Evolutionary conservation across 176 grass and related monocot species (phyloP).

Genomic region (Oryza longistaminata): DNA sequence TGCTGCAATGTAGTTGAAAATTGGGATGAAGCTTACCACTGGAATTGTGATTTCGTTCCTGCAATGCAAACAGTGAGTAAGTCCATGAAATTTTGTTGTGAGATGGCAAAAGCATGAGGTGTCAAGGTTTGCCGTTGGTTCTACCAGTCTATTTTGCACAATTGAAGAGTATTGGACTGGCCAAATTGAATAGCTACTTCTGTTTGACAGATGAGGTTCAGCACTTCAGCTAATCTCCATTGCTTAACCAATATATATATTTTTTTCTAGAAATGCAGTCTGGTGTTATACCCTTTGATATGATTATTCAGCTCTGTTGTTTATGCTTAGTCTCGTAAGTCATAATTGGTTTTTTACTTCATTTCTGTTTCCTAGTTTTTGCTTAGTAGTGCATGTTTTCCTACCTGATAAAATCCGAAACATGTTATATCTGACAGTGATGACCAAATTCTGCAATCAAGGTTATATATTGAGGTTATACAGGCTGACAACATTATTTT

Average conservation of each 20-base stretch:
- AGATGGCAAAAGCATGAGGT: neutral
- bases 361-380: slow-evolving; percentile 13
- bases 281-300: neutral
- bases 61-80: neutral
- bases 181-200: neutral
- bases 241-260: neutral
- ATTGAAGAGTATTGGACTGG: neutral
- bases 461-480: neutral
- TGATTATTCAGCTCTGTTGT: neutral
- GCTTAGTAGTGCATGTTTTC: neutral
- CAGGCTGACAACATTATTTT: neutral
- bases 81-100: neutral
- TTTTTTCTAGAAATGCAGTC: too few relatives aligned
- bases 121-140: neutral
- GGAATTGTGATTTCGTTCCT: neutral
- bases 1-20: neutral
- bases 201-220: neutral
- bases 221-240: neutral
- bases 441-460: neutral
- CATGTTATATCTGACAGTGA: neutral
- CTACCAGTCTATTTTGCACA: neutral
- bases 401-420: neutral
- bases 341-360: neutral
- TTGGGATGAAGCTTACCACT: neutral
- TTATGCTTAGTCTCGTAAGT: neutral